These are phyloP conservation scores for Pascua guehoae DNA, from an alignment of 1,284 basidiomycete species.

Conservation along the genomic window DNA sequence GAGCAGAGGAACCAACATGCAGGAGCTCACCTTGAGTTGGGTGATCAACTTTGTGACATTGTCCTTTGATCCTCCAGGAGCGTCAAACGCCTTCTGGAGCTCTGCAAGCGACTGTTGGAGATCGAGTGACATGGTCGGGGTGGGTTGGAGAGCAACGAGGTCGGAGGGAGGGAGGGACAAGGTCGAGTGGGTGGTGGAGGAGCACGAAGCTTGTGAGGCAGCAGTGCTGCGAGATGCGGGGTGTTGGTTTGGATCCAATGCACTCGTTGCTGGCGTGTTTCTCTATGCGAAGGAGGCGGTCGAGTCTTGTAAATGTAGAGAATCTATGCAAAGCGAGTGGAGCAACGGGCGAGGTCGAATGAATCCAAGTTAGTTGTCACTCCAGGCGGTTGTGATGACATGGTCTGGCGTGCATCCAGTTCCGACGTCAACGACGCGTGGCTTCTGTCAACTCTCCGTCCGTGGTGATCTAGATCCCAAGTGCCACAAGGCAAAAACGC, in stretches of 20 bases:
- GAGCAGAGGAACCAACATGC: not conserved
- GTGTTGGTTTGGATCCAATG: not conserved
- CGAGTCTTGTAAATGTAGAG: too few relatives aligned
- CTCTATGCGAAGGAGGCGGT: too few relatives aligned
- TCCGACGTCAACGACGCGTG: slow-evolving; percentile 20
- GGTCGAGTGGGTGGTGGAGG: not conserved
- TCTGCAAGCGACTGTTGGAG: slow-evolving; percentile 40
- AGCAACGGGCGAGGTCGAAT: not conserved
- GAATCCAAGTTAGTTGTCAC: not conserved
- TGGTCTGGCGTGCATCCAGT: not conserved
- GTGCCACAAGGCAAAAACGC: slow-evolving; percentile 23
- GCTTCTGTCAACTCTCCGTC: slow-evolving; percentile 4
- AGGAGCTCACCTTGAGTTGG: slow-evolving; percentile 40
- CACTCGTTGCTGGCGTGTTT: too few relatives aligned
- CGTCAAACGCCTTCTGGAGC: slow-evolving; percentile 37
- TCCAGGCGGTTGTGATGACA: not conserved
- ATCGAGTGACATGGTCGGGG: slow-evolving; percentile 34
- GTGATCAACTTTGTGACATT: slow-evolving; percentile 32
- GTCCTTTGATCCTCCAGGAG: slow-evolving; percentile 21
- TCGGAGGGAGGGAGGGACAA: not conserved
- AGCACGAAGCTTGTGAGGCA: not conserved
- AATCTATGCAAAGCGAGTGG: not conserved
- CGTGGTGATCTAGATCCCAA: not conserved
- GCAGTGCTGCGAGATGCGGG: not conserved
- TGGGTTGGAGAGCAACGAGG: slow-evolving; percentile 5